Percentiles rank a stretch among this genome's conserved stretches.
Conservation (phyloP, 495 filamentous ascomycete genomes). For the Ascodesmis nigricans region DNA sequence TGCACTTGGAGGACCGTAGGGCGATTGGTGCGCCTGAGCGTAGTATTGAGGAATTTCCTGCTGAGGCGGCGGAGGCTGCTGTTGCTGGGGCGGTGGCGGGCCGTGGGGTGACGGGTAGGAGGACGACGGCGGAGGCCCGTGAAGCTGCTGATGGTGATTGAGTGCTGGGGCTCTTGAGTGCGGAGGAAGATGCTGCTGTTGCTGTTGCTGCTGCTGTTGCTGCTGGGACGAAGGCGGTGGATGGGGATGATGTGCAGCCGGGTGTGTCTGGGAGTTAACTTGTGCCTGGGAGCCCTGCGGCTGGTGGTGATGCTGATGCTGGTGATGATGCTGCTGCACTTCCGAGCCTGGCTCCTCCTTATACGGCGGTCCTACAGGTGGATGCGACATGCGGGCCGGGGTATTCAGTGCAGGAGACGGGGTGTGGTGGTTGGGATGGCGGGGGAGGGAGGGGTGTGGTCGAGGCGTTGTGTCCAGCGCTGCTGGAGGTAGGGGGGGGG, state of each 20-base stretch:
- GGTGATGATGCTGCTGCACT: conserved; percentile 28
- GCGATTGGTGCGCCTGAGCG: conserved; percentile 42
- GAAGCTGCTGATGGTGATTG: too few relatives aligned
- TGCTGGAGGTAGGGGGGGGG: too few relatives aligned
- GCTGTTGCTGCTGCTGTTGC: conserved; percentile 33
- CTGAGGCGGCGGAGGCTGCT: conserved; percentile 29
- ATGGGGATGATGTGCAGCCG: conserved; percentile 9
- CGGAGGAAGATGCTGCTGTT: conserved; percentile 39
- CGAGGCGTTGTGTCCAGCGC: too few relatives aligned
- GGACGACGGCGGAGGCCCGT: conserved; percentile 31
- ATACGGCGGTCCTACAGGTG: conserved; percentile 19
- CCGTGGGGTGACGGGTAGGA: conserved; percentile 37
- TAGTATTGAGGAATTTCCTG: conserved; percentile 53
- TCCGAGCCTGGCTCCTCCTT: conserved; percentile 23
- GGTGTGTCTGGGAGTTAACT: too few relatives aligned
- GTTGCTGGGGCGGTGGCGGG: conserved; percentile 25
- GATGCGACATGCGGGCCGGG: conserved; percentile 22
- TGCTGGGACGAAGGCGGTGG: conserved; percentile 33
- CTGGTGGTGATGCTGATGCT: conserved; percentile 48
- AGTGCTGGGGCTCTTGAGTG: too few relatives aligned
- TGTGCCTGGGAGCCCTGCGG: too few relatives aligned
- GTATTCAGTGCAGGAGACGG: too few relatives aligned
- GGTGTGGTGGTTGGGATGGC: conserved; percentile 9
- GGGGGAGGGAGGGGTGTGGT: conserved; percentile 10
- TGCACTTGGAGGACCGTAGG: conserved; percentile 50